These are phyloP conservation scores for Cordyceps fumosorosea DNA, from an alignment of 2,329 filamentous ascomycete species.

Conservation along the genomic window DNA sequence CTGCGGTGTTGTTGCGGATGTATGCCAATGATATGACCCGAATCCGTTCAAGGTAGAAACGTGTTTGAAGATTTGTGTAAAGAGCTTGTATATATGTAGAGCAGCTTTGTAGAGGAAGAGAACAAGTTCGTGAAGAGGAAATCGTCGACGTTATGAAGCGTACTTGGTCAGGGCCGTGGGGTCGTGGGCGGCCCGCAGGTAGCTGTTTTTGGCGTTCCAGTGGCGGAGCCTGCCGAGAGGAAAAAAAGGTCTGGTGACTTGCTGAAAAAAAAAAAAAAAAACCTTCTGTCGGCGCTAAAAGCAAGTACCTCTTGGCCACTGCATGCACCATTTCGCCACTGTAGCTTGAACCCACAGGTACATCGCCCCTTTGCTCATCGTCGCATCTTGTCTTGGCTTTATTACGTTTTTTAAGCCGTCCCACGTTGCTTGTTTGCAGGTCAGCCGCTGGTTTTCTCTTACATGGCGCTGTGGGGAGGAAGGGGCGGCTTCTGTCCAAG, in stretches of 20 bases:
- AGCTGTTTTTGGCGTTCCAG: neutral
- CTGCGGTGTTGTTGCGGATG: neutral
- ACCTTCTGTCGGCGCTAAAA: neutral
- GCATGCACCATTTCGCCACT: neutral
- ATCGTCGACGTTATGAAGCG: constrained; percentile 1
- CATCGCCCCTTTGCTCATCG: neutral
- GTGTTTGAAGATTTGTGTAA: neutral
- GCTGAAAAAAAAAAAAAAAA: constrained; percentile 7
- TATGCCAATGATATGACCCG: neutral
- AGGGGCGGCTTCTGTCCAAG: neutral
- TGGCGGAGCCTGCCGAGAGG: constrained; percentile 5
- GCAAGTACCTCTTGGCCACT: neutral
- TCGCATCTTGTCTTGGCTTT: neutral
- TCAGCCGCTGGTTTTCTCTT: neutral
- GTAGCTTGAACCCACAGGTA: constrained; percentile 1
- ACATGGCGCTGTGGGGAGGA: neutral
- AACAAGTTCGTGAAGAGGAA: neutral
- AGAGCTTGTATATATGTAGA: neutral
- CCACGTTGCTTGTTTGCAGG: constrained; percentile 6
- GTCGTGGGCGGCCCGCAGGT: constrained; percentile 3
- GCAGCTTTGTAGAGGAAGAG: neutral
- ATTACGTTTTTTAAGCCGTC: neutral
- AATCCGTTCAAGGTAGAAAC: no score
- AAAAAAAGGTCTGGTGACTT: neutral
- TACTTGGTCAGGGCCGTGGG: neutral